A percentile compares a stretch with the other conserved stretches of the same genome.
Conservation (phyloP, 495 filamentous ascomycete species). For the Baudoinia panamericana region DNA sequence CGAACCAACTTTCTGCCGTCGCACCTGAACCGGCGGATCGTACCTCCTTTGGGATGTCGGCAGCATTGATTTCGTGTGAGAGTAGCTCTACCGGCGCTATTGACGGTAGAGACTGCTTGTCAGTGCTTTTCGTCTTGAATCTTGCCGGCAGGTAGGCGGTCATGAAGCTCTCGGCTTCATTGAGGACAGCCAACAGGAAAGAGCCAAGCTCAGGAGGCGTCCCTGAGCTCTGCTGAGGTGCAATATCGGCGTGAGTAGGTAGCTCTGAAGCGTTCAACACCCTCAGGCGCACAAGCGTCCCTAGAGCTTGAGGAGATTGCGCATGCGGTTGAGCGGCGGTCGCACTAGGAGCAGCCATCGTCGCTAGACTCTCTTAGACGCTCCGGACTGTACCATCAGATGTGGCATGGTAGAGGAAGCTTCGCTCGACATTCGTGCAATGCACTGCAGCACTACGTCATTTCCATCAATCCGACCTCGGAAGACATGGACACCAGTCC, state of each 20-base stretch:
- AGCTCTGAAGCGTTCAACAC: slow-evolving; percentile 9
- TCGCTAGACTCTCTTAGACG: no score
- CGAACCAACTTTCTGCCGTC: slow-evolving; percentile 52
- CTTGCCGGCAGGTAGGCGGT: slow-evolving; percentile 30
- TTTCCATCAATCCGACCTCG: no score
- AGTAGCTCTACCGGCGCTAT: slow-evolving; percentile 36
- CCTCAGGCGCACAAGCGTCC: slow-evolving; percentile 11
- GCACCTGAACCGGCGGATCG: slow-evolving; percentile 5
- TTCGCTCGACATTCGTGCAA: no score
- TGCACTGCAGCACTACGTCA: no score
- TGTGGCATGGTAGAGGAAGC: no score
- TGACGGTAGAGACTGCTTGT: slow-evolving; percentile 36
- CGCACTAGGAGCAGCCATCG: background rate
- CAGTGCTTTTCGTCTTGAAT: slow-evolving; percentile 31
- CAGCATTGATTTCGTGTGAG: slow-evolving; percentile 31
- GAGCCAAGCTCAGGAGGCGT: slow-evolving; percentile 9
- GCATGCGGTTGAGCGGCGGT: no score
- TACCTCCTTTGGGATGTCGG: slow-evolving; percentile 27
- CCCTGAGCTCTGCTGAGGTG: slow-evolving; percentile 8
- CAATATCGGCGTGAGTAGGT: slow-evolving; percentile 16
- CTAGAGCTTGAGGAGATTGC: background rate
- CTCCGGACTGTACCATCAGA: no score
- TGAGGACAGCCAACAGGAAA: slow-evolving; percentile 31
- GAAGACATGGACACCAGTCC: no score
- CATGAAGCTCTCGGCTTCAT: slow-evolving; percentile 46